A percentile compares a stretch with the other conserved stretches of the same genome.
These are phyloP conservation scores for Emergomyces orientalis DNA, from an alignment of 2,329 filamentous ascomycete genomes.

Conservation along the genomic window DNA sequence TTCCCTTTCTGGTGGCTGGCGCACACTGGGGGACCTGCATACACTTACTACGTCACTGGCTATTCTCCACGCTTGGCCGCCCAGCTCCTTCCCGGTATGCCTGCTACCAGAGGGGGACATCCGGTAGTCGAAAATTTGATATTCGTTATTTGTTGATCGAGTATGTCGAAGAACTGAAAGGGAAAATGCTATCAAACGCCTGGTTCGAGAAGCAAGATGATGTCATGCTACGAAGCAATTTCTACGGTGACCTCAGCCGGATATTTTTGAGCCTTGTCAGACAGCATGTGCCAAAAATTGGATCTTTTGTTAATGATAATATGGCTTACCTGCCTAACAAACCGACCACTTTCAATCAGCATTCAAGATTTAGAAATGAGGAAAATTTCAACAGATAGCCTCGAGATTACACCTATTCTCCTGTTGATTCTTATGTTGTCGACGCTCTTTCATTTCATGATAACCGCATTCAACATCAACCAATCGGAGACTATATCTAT, in stretches of 20 bases:
- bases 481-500: slow-evolving; percentile 20
- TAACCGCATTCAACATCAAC: slow-evolving; percentile 19
- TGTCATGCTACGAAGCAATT: slow-evolving; percentile 9
- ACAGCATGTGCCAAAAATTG: slow-evolving; percentile 11
- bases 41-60: neutral
- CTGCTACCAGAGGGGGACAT: neutral
- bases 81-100: slow-evolving; percentile 1
- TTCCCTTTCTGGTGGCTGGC: too few relatives aligned
- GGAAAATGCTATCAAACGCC: slow-evolving; percentile 12
- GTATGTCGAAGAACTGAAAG: slow-evolving; percentile 10
- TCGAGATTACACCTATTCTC: slow-evolving; percentile 16
- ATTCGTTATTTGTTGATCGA: slow-evolving; percentile 13
- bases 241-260: slow-evolving; percentile 10
- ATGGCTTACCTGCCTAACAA: slow-evolving; percentile 13
- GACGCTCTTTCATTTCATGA: slow-evolving; percentile 19
- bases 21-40: too few relatives aligned
- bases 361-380: slow-evolving; percentile 19
- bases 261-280: slow-evolving; percentile 9
- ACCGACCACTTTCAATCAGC: slow-evolving; percentile 17
- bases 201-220: slow-evolving; percentile 6
- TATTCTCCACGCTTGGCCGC: neutral
- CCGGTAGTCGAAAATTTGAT: neutral
- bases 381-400: slow-evolving; percentile 16
- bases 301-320: slow-evolving; percentile 14
- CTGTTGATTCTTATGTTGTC: slow-evolving; percentile 16